These are phyloP conservation scores for Dujonia santamariae DNA, from an alignment of 1,139 yeast genomes.

Conservation along the genomic window DNA sequence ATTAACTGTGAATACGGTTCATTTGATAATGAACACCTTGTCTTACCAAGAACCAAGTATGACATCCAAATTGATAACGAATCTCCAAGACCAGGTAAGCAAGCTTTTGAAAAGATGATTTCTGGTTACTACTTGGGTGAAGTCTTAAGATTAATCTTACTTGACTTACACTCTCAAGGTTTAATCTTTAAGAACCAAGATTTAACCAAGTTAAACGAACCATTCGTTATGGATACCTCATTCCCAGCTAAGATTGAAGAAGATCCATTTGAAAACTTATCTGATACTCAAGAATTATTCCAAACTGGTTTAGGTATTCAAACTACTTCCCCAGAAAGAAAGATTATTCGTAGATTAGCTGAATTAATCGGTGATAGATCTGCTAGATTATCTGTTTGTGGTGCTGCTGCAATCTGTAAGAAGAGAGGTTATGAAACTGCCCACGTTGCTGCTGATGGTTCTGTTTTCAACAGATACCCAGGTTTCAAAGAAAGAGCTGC, in stretches of 20 bases:
- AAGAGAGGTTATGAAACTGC: conserved; percentile 78
- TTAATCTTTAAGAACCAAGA: conserved; percentile 70
- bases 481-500: conserved; percentile 89
- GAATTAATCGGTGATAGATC: conserved; percentile 90
- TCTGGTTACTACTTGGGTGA: conserved; percentile 97
- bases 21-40: conserved; percentile 83
- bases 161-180: conserved; percentile 65
- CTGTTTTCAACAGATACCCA: conserved; percentile 92
- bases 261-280: conserved; percentile 84
- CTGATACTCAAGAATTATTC: conserved; percentile 71
- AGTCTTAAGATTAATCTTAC: conserved; percentile 72
- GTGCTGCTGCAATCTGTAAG: conserved; percentile 90
- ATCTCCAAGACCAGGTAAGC: conserved; percentile 97
- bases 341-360: conserved; percentile 76
- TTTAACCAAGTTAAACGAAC: conserved; percentile 49
- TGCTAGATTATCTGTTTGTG: conserved; percentile 90
- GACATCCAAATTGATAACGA: conserved; percentile 77
- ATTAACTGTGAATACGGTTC: conserved; percentile 99
- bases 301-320: conserved; percentile 52
- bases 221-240: conserved; percentile 84
- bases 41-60: conserved; percentile 86
- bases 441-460: conserved; percentile 96
- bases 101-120: conserved; percentile 94
- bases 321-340: conserved; percentile 77
- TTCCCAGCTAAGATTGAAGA: conserved; percentile 84